phyloP scores from a whole-genome alignment of 2,329 filamentous ascomycete species.

The Didymellaceae sp. region DNA sequence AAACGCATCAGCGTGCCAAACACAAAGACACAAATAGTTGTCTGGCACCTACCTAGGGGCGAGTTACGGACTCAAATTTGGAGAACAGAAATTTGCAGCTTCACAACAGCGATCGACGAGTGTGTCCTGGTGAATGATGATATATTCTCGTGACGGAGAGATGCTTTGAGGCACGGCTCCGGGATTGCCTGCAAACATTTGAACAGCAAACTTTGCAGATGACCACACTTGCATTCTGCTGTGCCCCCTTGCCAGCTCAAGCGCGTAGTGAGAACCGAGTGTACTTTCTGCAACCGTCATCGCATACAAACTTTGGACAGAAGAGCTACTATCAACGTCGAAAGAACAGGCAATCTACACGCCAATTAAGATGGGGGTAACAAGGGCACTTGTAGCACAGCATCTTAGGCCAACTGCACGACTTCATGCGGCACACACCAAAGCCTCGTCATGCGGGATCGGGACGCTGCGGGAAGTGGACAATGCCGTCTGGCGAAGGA shows the following conservation, averaged over 20 bases:
- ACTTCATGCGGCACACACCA: conserved; percentile 13
- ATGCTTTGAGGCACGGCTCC: conserved; percentile 9
- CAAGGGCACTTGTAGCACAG: conserved; percentile 4
- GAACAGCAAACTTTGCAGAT: conserved; percentile 4
- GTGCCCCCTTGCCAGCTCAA: conserved; percentile 3
- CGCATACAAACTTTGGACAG: conserved; percentile 2
- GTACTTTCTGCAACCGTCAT: conserved; percentile 10
- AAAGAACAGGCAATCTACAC: not conserved
- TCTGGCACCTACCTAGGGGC: not conserved
- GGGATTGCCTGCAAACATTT: conserved; percentile 4
- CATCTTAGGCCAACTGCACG: conserved; percentile 1
- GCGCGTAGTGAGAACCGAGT: conserved; percentile 9
- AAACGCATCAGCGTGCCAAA: not conserved
- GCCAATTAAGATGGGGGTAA: conserved; percentile 1
- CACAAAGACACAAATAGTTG: not conserved
- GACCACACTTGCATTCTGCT: conserved; percentile 17
- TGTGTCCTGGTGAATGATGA: not conserved
- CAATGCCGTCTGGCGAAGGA: conserved; percentile 11
- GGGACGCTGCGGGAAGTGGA: conserved; percentile 8
- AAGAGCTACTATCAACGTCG: conserved; percentile 3
- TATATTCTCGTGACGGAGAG: conserved; percentile 1
- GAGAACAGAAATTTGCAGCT: not conserved
- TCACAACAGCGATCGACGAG: not conserved
- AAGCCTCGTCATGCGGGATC: conserved; percentile 13
- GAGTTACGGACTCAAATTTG: not conserved